Percentiles rank a stretch among this genome's conserved stretches.
phyloP scores from a whole-genome alignment of 345 rosid genomes.

The Schrenkiella parvula region DNA sequence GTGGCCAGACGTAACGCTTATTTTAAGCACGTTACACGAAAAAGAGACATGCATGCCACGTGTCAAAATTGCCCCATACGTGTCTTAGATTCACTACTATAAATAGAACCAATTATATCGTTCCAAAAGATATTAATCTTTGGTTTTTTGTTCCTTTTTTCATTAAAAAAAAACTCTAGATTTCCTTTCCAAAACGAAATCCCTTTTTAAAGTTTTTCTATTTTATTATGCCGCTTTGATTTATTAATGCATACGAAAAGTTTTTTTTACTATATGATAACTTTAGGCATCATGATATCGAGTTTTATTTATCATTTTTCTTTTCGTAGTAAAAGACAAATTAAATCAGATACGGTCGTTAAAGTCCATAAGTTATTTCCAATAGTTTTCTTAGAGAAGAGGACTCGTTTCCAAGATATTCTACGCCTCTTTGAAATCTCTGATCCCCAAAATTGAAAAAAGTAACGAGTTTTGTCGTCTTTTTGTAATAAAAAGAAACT shows the following conservation, averaged over 20 bases:
- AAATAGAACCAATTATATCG: slow-evolving; percentile 1
- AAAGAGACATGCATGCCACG: background rate
- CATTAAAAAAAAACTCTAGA: background rate
- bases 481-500: too few species aligned
- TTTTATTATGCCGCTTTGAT: background rate
- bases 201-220: background rate
- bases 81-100: slow-evolving; percentile 12
- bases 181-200: too few species aligned
- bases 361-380: background rate
- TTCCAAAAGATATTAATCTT: background rate
- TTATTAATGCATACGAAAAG: background rate
- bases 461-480: too few species aligned
- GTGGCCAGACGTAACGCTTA: background rate
- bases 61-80: background rate
- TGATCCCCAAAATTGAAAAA: background rate
- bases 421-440: background rate
- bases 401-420: background rate
- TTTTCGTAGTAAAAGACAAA: background rate
- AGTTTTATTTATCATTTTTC: background rate
- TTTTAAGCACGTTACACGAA: background rate
- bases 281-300: background rate
- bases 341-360: background rate
- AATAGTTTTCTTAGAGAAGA: background rate
- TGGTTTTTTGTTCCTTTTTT: background rate
- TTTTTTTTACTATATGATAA: background rate